Conservation (phyloP, 805 yeast genomes). For the Schwanniomyces sp. region DNA sequence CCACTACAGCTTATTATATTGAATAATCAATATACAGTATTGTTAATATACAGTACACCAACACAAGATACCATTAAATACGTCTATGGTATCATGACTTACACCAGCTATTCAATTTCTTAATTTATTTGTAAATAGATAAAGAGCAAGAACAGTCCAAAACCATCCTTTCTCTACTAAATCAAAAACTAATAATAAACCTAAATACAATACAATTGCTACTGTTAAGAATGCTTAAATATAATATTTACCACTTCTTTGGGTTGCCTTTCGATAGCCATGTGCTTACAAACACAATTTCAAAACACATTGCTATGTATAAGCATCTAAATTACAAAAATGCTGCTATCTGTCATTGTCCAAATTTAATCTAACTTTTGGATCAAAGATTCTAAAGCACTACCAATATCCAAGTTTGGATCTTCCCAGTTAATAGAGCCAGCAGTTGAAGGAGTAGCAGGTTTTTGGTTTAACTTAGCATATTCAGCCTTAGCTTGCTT, state of each 20-base stretch:
- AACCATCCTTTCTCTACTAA: background rate
- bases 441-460: conserved; percentile 36
- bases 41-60: too few species aligned
- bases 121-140: background rate
- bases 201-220: background rate
- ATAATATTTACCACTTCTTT: background rate
- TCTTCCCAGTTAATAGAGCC: conserved; percentile 75
- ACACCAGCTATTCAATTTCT: background rate
- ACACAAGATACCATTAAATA: too few species aligned
- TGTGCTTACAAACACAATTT: background rate
- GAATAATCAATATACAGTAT: too few species aligned
- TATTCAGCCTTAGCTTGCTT: conserved; percentile 87
- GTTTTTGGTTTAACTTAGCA: conserved; percentile 57
- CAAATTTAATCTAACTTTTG: conserved; percentile 44
- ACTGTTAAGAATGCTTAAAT: background rate
- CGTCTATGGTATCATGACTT: too few species aligned
- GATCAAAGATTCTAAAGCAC: conserved; percentile 64
- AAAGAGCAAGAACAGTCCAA: background rate
- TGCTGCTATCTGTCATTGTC: background rate
- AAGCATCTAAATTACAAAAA: background rate
- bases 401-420: conserved; percentile 84
- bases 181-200: background rate
- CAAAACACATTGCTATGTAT: background rate
- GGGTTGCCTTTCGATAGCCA: background rate
- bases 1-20: too few species aligned